Conservation (phyloP, 1,284 basidiomycete genomes). For the Tetrapyrgos nigripes region DNA sequence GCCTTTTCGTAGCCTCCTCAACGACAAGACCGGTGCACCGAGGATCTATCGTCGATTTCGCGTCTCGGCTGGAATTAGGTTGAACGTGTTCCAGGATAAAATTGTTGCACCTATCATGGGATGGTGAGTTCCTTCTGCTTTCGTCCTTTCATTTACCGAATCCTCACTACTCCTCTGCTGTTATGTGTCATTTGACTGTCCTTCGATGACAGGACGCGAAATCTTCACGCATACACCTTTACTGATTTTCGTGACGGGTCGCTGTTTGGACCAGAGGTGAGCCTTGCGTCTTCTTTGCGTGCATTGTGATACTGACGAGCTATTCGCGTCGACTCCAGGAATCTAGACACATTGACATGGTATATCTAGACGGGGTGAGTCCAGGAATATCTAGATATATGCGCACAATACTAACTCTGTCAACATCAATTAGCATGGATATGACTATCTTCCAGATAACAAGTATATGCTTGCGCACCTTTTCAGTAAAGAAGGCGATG, state of each 20-base stretch:
- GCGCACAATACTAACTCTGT: not conserved
- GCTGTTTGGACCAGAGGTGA: conserved; percentile 33
- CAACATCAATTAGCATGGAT: conserved; percentile 23
- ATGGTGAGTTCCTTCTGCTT: conserved; percentile 25
- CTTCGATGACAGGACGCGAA: conserved; percentile 26
- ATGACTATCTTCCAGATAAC: conserved; percentile 29
- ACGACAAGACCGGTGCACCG: conserved; percentile 25
- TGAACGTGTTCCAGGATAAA: conserved; percentile 35
- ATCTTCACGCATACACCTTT: conserved; percentile 33
- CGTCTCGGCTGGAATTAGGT: conserved; percentile 33
- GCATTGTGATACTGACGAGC: not conserved
- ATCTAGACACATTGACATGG: too few species aligned
- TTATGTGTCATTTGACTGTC: too few species aligned
- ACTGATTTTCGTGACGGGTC: conserved; percentile 35
- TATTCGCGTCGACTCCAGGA: too few species aligned
- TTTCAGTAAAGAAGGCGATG: conserved; percentile 31
- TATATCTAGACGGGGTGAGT: too few species aligned
- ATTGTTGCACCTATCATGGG: conserved; percentile 34
- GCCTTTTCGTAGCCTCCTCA: too few species aligned
- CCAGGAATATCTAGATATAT: too few species aligned
- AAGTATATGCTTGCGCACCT: conserved; percentile 32
- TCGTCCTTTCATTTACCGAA: not conserved
- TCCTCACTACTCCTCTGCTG: too few species aligned
- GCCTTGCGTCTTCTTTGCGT: not conserved
- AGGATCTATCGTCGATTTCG: conserved; percentile 33